Evolutionary conservation across 1,139 yeast species (phyloP).

Genomic region (Candida tunisiensis): DNA sequence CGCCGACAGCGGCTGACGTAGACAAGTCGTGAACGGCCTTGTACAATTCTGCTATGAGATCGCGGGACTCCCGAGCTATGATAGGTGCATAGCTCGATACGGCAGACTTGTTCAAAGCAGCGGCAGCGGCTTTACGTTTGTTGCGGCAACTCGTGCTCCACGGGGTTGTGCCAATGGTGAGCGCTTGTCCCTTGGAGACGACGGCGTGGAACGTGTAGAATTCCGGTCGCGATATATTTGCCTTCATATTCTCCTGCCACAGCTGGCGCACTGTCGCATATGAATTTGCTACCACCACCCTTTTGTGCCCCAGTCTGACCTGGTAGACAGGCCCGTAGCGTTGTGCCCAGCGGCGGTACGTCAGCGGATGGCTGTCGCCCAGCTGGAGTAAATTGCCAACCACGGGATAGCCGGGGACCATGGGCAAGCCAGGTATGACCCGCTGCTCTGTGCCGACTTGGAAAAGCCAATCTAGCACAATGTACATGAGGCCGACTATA

Average conservation of each 20-base stretch:
- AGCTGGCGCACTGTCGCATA: conserved; percentile 33
- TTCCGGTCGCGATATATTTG: conserved; percentile 51
- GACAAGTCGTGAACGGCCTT: too few relatives aligned
- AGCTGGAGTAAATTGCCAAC: conserved; percentile 34
- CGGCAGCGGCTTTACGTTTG: conserved; percentile 38
- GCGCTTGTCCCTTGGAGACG: conserved; percentile 41
- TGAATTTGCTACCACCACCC: conserved; percentile 50
- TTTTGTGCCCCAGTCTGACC: conserved; percentile 38
- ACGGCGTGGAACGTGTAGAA: conserved; percentile 53
- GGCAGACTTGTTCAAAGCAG: conserved; percentile 27
- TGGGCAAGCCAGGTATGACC: conserved; percentile 22
- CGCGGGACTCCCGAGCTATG: conserved; percentile 27
- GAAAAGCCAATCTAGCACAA: conserved; percentile 4
- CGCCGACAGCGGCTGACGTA: too few relatives aligned
- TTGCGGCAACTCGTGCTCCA: conserved; percentile 36
- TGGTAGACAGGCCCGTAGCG: conserved; percentile 38
- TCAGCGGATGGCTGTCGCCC: conserved; percentile 32
- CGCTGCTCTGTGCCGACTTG: conserved; percentile 10
- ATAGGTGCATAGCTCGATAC: conserved; percentile 18
- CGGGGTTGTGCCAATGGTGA: conserved; percentile 69
- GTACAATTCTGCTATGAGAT: too few relatives aligned
- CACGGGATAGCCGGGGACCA: conserved; percentile 33
- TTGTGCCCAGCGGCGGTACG: conserved; percentile 31
- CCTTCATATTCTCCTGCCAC: conserved; percentile 36
- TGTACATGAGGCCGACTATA: neutral